phyloP scores from a whole-genome alignment of 2,329 filamentous ascomycete genomes.

The Claviceps lovelessii region DNA sequence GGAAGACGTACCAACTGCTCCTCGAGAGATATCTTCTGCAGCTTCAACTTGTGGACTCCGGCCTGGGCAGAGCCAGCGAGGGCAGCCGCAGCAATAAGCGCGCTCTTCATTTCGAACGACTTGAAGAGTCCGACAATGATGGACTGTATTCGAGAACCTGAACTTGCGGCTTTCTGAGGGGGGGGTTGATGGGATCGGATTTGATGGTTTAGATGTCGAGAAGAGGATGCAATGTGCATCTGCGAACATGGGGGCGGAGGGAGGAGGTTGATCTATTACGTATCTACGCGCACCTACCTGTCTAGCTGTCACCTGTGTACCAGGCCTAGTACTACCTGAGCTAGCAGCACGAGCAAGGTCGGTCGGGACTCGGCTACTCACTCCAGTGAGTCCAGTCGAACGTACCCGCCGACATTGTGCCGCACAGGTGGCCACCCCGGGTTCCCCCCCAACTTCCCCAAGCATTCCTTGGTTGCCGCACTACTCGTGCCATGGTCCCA shows the following conservation, averaged over 20 bases:
- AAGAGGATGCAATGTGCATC: neutral
- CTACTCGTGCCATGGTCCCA: neutral
- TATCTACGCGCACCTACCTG: neutral
- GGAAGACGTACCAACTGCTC: conserved; percentile 69
- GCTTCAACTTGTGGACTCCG: conserved; percentile 88
- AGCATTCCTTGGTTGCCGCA: neutral
- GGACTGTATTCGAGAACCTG: neutral
- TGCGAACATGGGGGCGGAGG: neutral
- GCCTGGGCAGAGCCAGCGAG: conserved; percentile 73
- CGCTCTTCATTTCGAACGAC: conserved; percentile 63
- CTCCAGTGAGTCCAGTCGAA: too few species aligned
- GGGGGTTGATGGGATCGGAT: neutral
- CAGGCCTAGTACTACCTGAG: too few species aligned
- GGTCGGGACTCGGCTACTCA: too few species aligned
- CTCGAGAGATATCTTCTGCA: conserved; percentile 85
- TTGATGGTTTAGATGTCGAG: neutral
- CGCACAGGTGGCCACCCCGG: too few species aligned
- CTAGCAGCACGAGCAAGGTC: neutral
- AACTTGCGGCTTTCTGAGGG: neutral
- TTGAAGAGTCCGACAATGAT: neutral
- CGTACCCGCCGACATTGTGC: too few species aligned
- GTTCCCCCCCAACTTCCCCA: neutral
- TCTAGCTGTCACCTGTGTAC: too few species aligned
- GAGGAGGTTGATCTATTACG: neutral
- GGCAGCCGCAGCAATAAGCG: conserved; percentile 63